Evolutionary conservation across 1,284 basidiomycete genomes (phyloP), one percentile per base, ranked within the genome.

Genomic region (Anthracocystis setariae): DNA sequence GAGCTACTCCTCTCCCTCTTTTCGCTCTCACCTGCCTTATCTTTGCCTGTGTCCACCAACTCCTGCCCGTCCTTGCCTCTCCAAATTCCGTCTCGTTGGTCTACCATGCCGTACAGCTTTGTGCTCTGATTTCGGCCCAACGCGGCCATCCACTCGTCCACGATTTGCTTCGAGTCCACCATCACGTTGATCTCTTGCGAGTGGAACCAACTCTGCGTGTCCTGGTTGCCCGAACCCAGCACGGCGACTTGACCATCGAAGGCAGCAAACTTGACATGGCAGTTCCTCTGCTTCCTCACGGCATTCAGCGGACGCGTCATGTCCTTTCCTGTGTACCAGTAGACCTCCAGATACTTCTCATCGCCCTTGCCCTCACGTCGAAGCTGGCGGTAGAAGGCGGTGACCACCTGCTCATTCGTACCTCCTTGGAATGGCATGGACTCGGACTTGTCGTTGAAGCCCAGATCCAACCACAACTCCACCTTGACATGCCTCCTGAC

Each of bases 101-200:
- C 88, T n/a, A 88, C 82, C 25, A 84, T 83, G 18, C 89, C 89
- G 65, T 90, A 89, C 46, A 88, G 78, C 64, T 87, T 85, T 20
- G 90, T 91, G 78, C 89, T 90, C 84, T 92, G 90, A 81, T 91
- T 90, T 21, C 87, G 83, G 25, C 87, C 78, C 18, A 92, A 85
- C 2, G 87, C 87, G 45, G 87, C 86, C 82, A 88, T 86, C 88
- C 90, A 90, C 69, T 90, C 89, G 37, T 80, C 74, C 40, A 89
- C 88, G 51, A 90, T 85, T 59, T 86, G 84, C 29, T 85, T 78
- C 21, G 85, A 88, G 80, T 92, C 90, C 47, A 92, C 85, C 87
- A 92, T 88, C 58, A 91, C 85, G 79, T 92, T 91, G 76, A 89
- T 87, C 79, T 92, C 91, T 72, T 90, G 89, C 39, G 88, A 89